A percentile compares a stretch with the other conserved stretches of the same genome.
Conservation (phyloP, 495 filamentous ascomycete species). For the Aspergillus steynii region DNA sequence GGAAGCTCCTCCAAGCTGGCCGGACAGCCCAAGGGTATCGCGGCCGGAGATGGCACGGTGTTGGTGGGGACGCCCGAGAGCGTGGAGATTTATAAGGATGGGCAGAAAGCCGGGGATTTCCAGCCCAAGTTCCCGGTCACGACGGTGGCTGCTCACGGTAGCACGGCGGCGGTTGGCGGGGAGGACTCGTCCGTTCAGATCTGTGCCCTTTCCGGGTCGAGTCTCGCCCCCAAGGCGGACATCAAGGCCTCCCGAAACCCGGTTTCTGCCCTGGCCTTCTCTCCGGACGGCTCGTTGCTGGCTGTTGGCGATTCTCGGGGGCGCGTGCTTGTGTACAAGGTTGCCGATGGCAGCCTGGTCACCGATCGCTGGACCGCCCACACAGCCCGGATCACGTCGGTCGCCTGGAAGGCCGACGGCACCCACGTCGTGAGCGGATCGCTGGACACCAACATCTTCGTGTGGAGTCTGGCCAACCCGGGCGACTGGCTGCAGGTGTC, state of each 20-base stretch:
- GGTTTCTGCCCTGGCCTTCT: conserved; percentile 70
- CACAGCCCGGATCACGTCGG: conserved; percentile 78
- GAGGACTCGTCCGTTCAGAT: conserved; percentile 72
- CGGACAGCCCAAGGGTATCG: conserved; percentile 63
- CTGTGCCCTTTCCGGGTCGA: conserved; percentile 57
- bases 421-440: conserved; percentile 80
- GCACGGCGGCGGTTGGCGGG: conserved; percentile 71
- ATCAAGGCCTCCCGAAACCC: conserved; percentile 43
- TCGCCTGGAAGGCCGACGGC: conserved; percentile 77
- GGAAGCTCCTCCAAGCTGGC: conserved; percentile 51
- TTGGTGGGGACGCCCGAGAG: conserved; percentile 67
- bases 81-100: conserved; percentile 64
- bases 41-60: conserved; percentile 44
- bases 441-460: conserved; percentile 85
- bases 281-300: conserved; percentile 66
- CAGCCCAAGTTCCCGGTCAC: conserved; percentile 68
- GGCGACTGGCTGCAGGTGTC: conserved; percentile 74
- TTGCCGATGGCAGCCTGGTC: conserved; percentile 43
- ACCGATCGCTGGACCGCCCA: conserved; percentile 86
- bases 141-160: conserved; percentile 65
- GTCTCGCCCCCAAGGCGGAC: conserved; percentile 44
- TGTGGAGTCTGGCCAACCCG: conserved; percentile 86
- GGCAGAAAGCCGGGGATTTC: conserved; percentile 56
- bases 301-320: conserved; percentile 83
- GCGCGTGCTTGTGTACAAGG: conserved; percentile 76